Percentiles rank a stretch among this genome's conserved stretches.
Conservation (phyloP, 2,329 filamentous ascomycete species). For the Colletotrichum noveboracense region DNA sequence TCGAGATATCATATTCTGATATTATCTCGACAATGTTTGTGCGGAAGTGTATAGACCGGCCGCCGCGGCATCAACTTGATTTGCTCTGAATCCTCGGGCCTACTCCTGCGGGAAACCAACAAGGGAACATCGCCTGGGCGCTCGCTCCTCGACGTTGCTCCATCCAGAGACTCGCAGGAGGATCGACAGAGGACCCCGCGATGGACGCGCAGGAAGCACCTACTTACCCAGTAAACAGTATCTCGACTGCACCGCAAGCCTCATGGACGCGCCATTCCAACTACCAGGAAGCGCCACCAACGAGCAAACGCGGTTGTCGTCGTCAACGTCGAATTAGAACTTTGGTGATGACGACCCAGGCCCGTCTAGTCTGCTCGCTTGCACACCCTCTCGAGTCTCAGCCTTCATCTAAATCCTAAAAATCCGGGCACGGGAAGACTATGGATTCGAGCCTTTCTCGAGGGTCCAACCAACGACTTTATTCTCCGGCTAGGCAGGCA, state of each 20-base stretch:
- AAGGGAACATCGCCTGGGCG: background rate
- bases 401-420: background rate
- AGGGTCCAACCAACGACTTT: background rate
- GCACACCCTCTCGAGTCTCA: background rate
- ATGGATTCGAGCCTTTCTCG: background rate
- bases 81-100: background rate
- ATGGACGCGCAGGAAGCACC: background rate
- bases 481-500: conserved; percentile 3
- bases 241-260: conserved; percentile 7
- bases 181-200: conserved; percentile 2
- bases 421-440: background rate
- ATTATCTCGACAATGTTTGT: background rate
- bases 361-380: background rate
- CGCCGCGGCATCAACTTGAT: background rate
- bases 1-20: background rate
- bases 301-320: background rate
- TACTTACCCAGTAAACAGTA: background rate
- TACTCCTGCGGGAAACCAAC: background rate
- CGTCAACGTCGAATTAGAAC: background rate
- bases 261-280: conserved; percentile 1
- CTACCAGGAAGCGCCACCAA: background rate
- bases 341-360: background rate
- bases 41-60: background rate
- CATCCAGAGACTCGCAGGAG: conserved; percentile 9
- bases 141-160: background rate